Evolutionary conservation across 306 rosid genomes (phyloP), one percentile per base, ranked within the genome.

Genomic region (Neltuma alba): DNA sequence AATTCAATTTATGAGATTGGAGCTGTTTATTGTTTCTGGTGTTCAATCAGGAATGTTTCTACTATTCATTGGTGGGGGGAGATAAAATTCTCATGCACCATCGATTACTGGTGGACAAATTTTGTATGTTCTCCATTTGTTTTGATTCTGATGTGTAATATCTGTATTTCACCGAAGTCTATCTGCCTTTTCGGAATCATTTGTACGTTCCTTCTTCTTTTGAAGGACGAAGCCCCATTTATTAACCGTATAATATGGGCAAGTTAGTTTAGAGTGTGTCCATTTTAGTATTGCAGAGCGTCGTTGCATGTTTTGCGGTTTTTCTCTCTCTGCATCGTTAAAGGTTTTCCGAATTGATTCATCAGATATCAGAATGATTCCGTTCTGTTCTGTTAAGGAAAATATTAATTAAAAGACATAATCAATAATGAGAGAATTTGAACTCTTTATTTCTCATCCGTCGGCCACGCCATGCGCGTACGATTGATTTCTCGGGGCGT

Each of bases 1-100:
- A 58, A 44, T 83, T 76, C 82, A 73, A 61, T 83, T 68, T 41
- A 27, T 72, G 25, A 60, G 63, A 80, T 52, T 15, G 3, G 72
- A 80, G 11, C 67, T 54, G 61, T 68, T 73, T 60, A 64, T 62
- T 66, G 30, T 57, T 68, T 38, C 13, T 44, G 11, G 47, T 33
- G 75, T 78, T 70, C 21, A 45, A 68, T 40, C 37, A 57, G 40
- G 74, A 42, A 66, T 66, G 58, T 77, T 81, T 52, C 78, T 13
- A 48, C 63, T 64, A 44, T 71, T 70, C 55, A 44, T 68, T 14
- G 62, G 25, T 45, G 68, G 83, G 23, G 4, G 36, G 72, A 23
- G 68, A 45, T 75, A 1, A 30, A 30, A 47, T 63, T 23, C 37
- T 54, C 27, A 10, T 31, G 23, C 31, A 10, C 68, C 42, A n/a